Conservation (phyloP, 2,329 filamentous ascomycete genomes). For the Graphilbum sp. region DNA sequence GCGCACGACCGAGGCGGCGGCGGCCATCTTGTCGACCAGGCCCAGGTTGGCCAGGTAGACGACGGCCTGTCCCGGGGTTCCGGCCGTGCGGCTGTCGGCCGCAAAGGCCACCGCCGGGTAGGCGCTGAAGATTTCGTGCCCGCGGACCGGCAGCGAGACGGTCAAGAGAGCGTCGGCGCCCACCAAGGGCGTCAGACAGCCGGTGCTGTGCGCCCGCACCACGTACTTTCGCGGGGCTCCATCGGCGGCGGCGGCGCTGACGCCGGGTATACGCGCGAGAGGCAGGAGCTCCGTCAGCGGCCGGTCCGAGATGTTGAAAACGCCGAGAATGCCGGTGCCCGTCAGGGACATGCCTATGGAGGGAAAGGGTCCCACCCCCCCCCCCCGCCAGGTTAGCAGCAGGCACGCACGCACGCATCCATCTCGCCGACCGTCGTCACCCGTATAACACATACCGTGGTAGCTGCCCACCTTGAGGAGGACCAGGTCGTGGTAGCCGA, state of each 20-base stretch:
- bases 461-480: conserved; percentile 69
- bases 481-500: conserved; percentile 53
- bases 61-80: conserved; percentile 11
- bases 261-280: conserved; percentile 57
- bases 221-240: conserved; percentile 38
- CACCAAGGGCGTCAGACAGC: conserved; percentile 40
- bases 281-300: conserved; percentile 52
- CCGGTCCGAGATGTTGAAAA: conserved; percentile 64
- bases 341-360: not conserved
- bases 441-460: too few relatives aligned
- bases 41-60: conserved; percentile 59
- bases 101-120: conserved; percentile 46
- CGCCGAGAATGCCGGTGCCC: conserved; percentile 61
- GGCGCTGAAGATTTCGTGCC: conserved; percentile 70
- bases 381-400: too few relatives aligned
- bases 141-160: conserved; percentile 44
- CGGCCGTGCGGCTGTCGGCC: conserved; percentile 11
- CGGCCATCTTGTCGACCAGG: conserved; percentile 77
- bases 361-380: too few relatives aligned
- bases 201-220: conserved; percentile 54
- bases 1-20: conserved; percentile 56
- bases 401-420: too few relatives aligned
- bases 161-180: conserved; percentile 33
- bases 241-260: conserved; percentile 30
- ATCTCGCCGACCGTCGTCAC: too few relatives aligned